Evolutionary conservation across 192 early-diverging fungal species (phyloP).

Genomic region (Coemansia sp.): DNA sequence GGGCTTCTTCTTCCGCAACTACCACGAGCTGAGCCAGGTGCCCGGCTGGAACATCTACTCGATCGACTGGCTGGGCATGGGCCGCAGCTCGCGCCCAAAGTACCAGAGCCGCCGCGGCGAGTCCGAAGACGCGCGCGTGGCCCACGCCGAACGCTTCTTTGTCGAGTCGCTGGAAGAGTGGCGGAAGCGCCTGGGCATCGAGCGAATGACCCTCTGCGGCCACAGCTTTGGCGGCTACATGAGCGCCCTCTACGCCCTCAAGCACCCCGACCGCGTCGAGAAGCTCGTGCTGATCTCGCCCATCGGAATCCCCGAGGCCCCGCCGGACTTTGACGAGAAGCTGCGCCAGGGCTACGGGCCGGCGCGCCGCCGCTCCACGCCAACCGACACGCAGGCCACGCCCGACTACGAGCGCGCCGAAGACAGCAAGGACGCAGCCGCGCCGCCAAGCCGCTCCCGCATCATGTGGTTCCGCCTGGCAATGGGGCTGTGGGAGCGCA

Average conservation of each 20-base stretch:
- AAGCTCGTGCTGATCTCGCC: constrained; percentile 87
- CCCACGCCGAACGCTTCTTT: constrained; percentile 76
- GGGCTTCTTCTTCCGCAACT: constrained; percentile 55
- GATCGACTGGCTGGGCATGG: constrained; percentile 96
- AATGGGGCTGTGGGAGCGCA: constrained; percentile 68
- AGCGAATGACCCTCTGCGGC: constrained; percentile 81
- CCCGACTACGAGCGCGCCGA: constrained; percentile 20
- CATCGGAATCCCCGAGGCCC: constrained; percentile 65
- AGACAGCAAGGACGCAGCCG: not conserved
- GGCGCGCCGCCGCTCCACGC: constrained; percentile 6
- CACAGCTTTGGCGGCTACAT: constrained; percentile 90
- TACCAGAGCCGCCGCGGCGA: constrained; percentile 54
- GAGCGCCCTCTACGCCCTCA: constrained; percentile 76
- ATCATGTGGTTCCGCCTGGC: constrained; percentile 29
- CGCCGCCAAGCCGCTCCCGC: constrained; percentile 36
- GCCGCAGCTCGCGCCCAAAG: constrained; percentile 72
- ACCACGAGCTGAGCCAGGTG: constrained; percentile 37
- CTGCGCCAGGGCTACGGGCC: constrained; percentile 31
- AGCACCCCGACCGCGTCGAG: constrained; percentile 81
- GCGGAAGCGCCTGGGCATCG: constrained; percentile 72
- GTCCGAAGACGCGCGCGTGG: constrained; percentile 55
- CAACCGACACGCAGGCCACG: constrained; percentile 14
- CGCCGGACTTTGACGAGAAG: constrained; percentile 51
- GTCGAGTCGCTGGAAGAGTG: constrained; percentile 87
- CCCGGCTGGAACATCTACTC: constrained; percentile 44